Conservation (phyloP, 805 yeast genomes). For the Kuraishia capsulata region DNA sequence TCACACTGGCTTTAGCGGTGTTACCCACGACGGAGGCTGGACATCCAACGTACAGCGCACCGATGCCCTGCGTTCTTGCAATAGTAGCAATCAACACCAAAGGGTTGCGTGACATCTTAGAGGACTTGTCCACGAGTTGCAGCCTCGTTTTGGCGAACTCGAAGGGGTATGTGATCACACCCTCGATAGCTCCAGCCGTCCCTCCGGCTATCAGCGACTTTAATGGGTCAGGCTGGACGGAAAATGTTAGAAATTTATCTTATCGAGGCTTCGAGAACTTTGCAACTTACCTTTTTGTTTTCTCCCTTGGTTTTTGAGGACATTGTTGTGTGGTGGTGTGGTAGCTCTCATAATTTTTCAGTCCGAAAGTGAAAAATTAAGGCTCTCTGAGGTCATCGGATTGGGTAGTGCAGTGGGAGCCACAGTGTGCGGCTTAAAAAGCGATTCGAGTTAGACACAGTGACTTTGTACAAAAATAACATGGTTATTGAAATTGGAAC, state of each 20-base stretch:
- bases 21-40: slow-evolving; percentile 95
- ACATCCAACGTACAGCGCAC: slow-evolving; percentile 85
- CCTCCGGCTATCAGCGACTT: slow-evolving; percentile 94
- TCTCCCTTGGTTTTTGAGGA: not conserved
- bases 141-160: slow-evolving; percentile 94
- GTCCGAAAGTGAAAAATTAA: too few relatives aligned
- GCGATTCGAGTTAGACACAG: not conserved
- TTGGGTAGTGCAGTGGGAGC: too few relatives aligned
- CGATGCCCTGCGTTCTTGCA: slow-evolving; percentile 69
- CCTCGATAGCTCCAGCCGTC: slow-evolving; percentile 93
- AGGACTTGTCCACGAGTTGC: slow-evolving; percentile 64
- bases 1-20: slow-evolving; percentile 91
- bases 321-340: not conserved
- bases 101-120: slow-evolving; percentile 73
- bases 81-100: slow-evolving; percentile 67
- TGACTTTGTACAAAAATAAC: too few relatives aligned
- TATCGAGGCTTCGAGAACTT: not conserved
- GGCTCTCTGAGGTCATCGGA: too few relatives aligned
- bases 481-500: too few relatives aligned
- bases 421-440: too few relatives aligned
- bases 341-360: too few relatives aligned
- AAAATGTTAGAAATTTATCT: not conserved
- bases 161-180: slow-evolving; percentile 87
- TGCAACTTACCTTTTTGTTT: not conserved
- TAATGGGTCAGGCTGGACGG: slow-evolving; percentile 55